Percentiles rank a stretch among this genome's conserved stretches.
These are phyloP conservation scores for Aspergillus sp. DNA, from an alignment of 2,329 filamentous ascomycete species.

Conservation along the genomic window DNA sequence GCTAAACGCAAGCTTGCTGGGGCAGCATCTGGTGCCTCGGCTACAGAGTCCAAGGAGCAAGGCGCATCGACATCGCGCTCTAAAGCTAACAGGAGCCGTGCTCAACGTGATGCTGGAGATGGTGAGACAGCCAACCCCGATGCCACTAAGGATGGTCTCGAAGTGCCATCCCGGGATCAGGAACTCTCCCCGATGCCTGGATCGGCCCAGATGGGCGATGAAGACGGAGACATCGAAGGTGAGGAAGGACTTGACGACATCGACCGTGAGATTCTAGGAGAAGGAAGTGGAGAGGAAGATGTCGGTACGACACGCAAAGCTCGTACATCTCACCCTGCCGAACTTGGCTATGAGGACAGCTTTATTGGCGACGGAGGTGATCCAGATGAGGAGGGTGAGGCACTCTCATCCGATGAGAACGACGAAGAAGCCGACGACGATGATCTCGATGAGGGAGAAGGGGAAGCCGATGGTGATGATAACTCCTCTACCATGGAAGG, in stretches of 20 bases:
- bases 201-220: constrained; percentile 17
- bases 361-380: constrained; percentile 30
- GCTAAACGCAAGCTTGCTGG: constrained; percentile 34
- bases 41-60: constrained; percentile 23
- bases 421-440: constrained; percentile 37
- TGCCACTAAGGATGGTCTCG: constrained; percentile 21
- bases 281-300: constrained; percentile 41
- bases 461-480: constrained; percentile 31
- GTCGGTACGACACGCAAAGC: constrained; percentile 20
- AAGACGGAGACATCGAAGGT: constrained; percentile 33
- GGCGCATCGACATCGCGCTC: constrained; percentile 21
- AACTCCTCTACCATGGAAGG: constrained; percentile 36
- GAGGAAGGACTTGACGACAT: constrained; percentile 40
- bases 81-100: constrained; percentile 30
- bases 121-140: constrained; percentile 13
- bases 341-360: constrained; percentile 29
- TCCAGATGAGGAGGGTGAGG: constrained; percentile 26
- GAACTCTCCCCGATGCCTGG: constrained; percentile 25
- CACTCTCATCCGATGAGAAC: constrained; percentile 33
- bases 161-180: constrained; percentile 28
- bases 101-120: constrained; percentile 19
- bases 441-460: constrained; percentile 37
- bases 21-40: constrained; percentile 23
- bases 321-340: constrained; percentile 25
- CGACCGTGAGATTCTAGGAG: constrained; percentile 41